phyloP scores from a whole-genome alignment of 495 filamentous ascomycete genomes.

The Penicillium bovifimosum region DNA sequence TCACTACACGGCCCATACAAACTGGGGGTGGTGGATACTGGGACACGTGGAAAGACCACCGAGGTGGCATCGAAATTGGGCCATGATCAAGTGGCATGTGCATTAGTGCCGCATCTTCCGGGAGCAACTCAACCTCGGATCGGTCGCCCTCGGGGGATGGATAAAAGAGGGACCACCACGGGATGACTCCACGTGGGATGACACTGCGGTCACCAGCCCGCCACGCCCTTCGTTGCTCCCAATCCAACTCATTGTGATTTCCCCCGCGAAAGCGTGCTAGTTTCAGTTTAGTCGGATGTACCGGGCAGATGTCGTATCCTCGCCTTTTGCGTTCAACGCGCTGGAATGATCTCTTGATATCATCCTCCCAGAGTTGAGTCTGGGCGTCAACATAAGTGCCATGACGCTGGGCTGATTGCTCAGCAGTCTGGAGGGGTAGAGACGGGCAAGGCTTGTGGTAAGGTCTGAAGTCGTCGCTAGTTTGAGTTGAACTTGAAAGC shows the following conservation, averaged over 20 bases:
- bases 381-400: neutral
- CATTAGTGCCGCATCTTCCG: neutral
- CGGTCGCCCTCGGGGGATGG: neutral
- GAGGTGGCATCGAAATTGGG: neutral
- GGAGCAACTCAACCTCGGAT: neutral
- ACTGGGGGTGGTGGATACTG: neutral
- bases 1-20: neutral
- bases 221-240: neutral
- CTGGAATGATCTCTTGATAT: neutral
- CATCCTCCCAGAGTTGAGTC: neutral
- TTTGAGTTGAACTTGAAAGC: conserved; percentile 20
- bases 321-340: neutral
- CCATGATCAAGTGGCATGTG: conserved; percentile 1
- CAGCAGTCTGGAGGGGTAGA: neutral
- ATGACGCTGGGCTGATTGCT: neutral
- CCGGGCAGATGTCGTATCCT: neutral
- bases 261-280: neutral
- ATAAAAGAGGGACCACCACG: conserved; percentile 3
- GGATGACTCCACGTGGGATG: neutral
- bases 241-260: neutral
- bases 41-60: neutral
- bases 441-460: neutral
- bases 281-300: neutral
- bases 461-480: conserved; percentile 3
- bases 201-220: neutral